Conservation (phyloP, 805 yeast species). For the Ogataea sp. region DNA sequence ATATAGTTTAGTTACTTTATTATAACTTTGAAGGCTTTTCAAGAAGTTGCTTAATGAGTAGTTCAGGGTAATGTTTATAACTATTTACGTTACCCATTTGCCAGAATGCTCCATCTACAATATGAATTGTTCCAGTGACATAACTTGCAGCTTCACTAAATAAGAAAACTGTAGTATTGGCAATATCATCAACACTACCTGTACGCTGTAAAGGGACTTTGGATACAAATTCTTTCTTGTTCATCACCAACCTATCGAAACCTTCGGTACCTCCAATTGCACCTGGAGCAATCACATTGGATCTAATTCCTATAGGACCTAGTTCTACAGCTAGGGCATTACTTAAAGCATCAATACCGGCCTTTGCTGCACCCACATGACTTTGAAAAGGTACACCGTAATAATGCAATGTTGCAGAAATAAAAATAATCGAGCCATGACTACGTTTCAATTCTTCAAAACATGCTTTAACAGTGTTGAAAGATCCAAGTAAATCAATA, state of each 20-base stretch:
- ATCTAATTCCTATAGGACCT: conserved; percentile 82
- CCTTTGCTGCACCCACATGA: conserved; percentile 94
- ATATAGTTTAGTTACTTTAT: too few relatives aligned
- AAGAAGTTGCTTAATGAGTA: conserved; percentile 22
- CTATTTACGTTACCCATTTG: conserved; percentile 49
- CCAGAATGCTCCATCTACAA: conserved; percentile 93
- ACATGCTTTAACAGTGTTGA: conserved; percentile 81
- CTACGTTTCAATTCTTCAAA: conserved; percentile 53
- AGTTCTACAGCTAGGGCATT: conserved; percentile 82
- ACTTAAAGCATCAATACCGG: conserved; percentile 86
- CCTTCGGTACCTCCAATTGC: conserved; percentile 87
- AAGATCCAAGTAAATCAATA: conserved; percentile 84
- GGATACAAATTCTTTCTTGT: conserved; percentile 30
- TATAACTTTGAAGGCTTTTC: conserved; percentile 17
- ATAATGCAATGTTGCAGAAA: conserved; percentile 86
- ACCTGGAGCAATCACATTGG: conserved; percentile 89
- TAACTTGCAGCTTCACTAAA: conserved; percentile 78
- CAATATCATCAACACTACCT: conserved; percentile 73
- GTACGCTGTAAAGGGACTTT: conserved; percentile 59
- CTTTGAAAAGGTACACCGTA: conserved; percentile 82
- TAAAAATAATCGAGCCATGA: conserved; percentile 69
- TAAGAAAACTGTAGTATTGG: conserved; percentile 76
- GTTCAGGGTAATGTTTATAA: conserved; percentile 33
- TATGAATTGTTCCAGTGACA: conserved; percentile 67
- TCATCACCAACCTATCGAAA: conserved; percentile 49